Base-by-base conservation (phyloP, 345 rosid species). In the Eucalyptus tenuipes region DNA sequence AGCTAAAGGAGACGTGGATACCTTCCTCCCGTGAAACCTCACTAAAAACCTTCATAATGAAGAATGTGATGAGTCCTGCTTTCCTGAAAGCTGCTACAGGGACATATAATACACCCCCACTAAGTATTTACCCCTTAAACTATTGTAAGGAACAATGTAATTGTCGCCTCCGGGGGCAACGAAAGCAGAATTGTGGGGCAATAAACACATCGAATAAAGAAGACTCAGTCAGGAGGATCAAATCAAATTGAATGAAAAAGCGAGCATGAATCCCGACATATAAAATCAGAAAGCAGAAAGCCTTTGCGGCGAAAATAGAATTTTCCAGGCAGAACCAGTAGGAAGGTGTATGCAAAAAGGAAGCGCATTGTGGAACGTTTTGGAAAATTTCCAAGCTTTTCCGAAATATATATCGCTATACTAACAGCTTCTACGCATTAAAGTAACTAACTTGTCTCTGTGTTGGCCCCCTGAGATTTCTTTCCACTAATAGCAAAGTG, bases 401-500 rank as follows among this genome's bases (percentile, higher is more conserved):
- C 8, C 8, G 22, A 10, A 40, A 40, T 3, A 22, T 75, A 31
- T 50, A 79, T 50, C 16, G 50, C 75, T 25, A 31, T 49, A 45
- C 64, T 40, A 27, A 53, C 45, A 53, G 49, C 68, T 88, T 81
- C 40, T 17, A n/a, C 44, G 45, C 37, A 82, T 80, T 59, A 81
- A 45, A 64, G 48, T 61, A 44, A 1, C 29, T 66, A 25, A 33
- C 81, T 16, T 49, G 71, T 53, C 86, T 24, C 29, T 16, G 47
- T 37, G 44, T 18, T 29, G 86, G 68, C 13, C 86, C 89, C 45
- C 6, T 25, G 45, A 42, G 91, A 85, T 88, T 89, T 91, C 68
- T 91, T 93, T 90, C 94, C 92, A 89, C 93, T 91, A 89, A 88
- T 90, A 31, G 93, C 89, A 88, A 87, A 88, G 89, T 49, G 87